Base-by-base conservation (phyloP, 2,329 filamentous ascomycete species). In the Periglandula ipomoeae region DNA sequence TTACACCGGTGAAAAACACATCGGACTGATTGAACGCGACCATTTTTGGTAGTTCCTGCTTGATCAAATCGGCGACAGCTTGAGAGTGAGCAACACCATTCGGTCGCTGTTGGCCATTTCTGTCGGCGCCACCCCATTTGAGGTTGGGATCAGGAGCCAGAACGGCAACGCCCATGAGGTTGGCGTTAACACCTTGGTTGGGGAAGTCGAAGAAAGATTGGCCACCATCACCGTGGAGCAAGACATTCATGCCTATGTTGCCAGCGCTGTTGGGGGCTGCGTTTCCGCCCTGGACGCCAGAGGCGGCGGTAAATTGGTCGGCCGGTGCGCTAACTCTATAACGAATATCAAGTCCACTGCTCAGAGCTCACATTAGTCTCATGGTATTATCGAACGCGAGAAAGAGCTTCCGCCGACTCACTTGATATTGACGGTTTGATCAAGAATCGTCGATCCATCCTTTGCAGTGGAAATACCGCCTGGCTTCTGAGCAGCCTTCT, bases 141-240 rank as follows among this genome's bases (percentile, higher is more conserved):
- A 76, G 69, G 52, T 76, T 72, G 47, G 65, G 59, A 58, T 79
- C 69, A 5, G 78, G 78, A 0, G 78, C 74, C 11, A 81, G 70
- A 2, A 78, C 62, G 8, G 67, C 74, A 9, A 77, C 73, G 51
- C 75, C 75, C 59, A 75, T 74, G 27, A 75, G 69, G 53, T 71
- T 71, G 45, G 63, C 59, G 48, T 73, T 71, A 10, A 78, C 71
- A 17, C 68, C 70, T 55, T 78, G 72, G 60, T 78, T 78, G 32
- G 75, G 75, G 62, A 78, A 76, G 58, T 76, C 74, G 61, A 76
- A 75, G 68, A 78, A 79, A 11, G 73, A 77, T 55, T 78, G 73
- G 6, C 78, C 78, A 38, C 78, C 77, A 57, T 81, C 78, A 44
- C 77, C 77, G 58, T 81, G 78, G 3, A 81, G 69, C 32, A 81